phyloP scores from a whole-genome alignment of 495 filamentous ascomycete species.

The Polyplosphaeria fusca region DNA sequence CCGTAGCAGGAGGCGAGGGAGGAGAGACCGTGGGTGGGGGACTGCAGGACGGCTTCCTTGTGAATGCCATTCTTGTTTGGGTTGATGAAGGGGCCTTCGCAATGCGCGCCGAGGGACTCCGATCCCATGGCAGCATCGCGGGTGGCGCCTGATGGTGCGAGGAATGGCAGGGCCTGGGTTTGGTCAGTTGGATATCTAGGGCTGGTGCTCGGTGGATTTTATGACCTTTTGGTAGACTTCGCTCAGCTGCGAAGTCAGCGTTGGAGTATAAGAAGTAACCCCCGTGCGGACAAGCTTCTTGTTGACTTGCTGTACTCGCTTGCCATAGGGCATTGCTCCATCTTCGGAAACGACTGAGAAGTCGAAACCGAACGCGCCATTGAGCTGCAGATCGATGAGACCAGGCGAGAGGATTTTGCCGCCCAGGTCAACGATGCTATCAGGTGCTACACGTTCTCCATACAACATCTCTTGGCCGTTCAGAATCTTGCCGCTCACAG shows the following conservation, averaged over 20 bases:
- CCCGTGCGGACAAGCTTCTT: slow-evolving; percentile 66
- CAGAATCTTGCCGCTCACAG: slow-evolving; percentile 71
- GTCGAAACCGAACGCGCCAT: slow-evolving; percentile 82
- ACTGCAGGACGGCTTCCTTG: slow-evolving; percentile 61
- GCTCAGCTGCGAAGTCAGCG: slow-evolving; percentile 62
- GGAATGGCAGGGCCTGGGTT: slow-evolving; percentile 61
- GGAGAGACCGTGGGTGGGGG: slow-evolving; percentile 47
- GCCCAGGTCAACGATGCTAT: slow-evolving; percentile 64
- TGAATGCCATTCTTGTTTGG: slow-evolving; percentile 70
- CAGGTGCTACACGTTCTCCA: slow-evolving; percentile 59
- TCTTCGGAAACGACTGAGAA: slow-evolving; percentile 70
- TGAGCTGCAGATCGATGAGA: slow-evolving; percentile 81
- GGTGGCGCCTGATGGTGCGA: slow-evolving; percentile 60
- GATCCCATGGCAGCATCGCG: slow-evolving; percentile 60
- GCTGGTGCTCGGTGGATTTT: background rate
- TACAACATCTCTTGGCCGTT: slow-evolving; percentile 72
- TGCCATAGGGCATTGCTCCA: slow-evolving; percentile 58
- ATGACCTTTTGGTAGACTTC: slow-evolving; percentile 65
- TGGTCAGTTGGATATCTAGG: slow-evolving; percentile 1
- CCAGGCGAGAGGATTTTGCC: slow-evolving; percentile 77
- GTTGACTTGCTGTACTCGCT: slow-evolving; percentile 65
- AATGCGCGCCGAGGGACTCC: slow-evolving; percentile 79
- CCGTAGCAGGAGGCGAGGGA: slow-evolving; percentile 71
- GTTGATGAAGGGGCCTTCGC: slow-evolving; percentile 79
- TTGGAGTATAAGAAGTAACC: slow-evolving; percentile 81